A percentile compares a stretch with the other conserved stretches of the same genome.
phyloP scores from a whole-genome alignment of 2,329 filamentous ascomycete genomes.

The Alternaria incomplexa region DNA sequence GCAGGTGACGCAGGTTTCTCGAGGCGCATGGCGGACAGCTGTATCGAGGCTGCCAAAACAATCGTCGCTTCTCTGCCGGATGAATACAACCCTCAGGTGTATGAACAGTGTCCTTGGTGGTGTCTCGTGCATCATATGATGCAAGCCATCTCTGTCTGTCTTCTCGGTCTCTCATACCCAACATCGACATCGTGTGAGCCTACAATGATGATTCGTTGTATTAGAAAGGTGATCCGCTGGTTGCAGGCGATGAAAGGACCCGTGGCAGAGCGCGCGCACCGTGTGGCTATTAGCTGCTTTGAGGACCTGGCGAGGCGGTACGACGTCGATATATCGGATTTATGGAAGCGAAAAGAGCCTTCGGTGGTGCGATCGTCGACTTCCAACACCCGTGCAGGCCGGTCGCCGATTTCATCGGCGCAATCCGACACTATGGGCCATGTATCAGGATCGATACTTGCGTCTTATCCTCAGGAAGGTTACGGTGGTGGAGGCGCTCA shows the following conservation, averaged over 20 bases:
- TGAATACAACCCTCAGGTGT: slow-evolving; percentile 36
- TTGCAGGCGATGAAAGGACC: slow-evolving; percentile 42
- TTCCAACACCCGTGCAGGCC: not conserved
- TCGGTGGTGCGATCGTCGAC: not conserved
- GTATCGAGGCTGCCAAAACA: slow-evolving; percentile 46
- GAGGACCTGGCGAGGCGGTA: slow-evolving; percentile 26
- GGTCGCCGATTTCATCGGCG: not conserved
- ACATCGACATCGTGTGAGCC: slow-evolving; percentile 26
- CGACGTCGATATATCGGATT: slow-evolving; percentile 17
- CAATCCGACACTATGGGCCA: not conserved
- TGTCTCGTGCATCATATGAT: slow-evolving; percentile 49
- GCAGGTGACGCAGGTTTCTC: slow-evolving; percentile 34
- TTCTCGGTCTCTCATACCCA: slow-evolving; percentile 46
- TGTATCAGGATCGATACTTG: not conserved
- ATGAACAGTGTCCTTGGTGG: slow-evolving; percentile 51
- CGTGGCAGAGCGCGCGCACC: slow-evolving; percentile 31
- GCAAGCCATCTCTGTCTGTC: slow-evolving; percentile 48
- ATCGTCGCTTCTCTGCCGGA: slow-evolving; percentile 46
- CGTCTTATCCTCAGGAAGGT: not conserved
- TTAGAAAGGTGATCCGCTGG: slow-evolving; percentile 44
- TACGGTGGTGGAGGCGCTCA: not conserved
- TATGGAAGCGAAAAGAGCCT: slow-evolving; percentile 6
- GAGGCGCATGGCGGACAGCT: slow-evolving; percentile 40
- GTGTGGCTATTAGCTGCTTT: slow-evolving; percentile 25
- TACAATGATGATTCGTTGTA: slow-evolving; percentile 27